These are phyloP conservation scores for Yarrowia keelungensis DNA, from an alignment of 805 yeast genomes.

Conservation along the genomic window DNA sequence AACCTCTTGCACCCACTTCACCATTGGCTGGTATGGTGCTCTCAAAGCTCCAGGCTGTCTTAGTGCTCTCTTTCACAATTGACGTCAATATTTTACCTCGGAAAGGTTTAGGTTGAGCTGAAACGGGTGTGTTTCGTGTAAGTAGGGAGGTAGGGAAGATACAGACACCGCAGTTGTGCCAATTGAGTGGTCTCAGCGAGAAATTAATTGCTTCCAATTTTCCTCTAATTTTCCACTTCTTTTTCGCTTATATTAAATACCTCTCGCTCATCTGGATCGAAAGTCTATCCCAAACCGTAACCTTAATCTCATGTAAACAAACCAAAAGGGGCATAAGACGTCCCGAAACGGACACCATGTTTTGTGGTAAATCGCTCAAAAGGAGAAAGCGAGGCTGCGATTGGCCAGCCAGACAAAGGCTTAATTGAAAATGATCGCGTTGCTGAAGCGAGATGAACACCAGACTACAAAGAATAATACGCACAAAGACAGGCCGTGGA, in stretches of 20 bases:
- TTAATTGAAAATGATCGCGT: slow-evolving; percentile 2
- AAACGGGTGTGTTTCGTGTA: slow-evolving; percentile 4
- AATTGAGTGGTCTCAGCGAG: neutral
- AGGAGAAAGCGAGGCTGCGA: neutral
- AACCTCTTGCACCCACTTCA: no score
- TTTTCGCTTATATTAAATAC: neutral
- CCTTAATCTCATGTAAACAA: slow-evolving; percentile 1
- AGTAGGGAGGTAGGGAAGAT: no score
- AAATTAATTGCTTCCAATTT: no score
- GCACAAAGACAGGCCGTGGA: neutral
- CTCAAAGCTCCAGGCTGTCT: neutral
- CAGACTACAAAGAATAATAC: neutral
- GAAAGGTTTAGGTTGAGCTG: neutral
- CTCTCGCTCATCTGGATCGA: neutral
- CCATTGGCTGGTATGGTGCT: no score
- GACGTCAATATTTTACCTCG: neutral
- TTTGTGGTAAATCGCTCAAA: slow-evolving; percentile 11
- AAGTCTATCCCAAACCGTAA: neutral
- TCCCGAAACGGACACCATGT: slow-evolving; percentile 4
- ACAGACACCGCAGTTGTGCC: neutral
- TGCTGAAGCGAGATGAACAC: slow-evolving; percentile 1
- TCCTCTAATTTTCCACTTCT: neutral
- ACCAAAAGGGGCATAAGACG: slow-evolving; percentile 12
- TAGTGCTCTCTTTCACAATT: neutral
- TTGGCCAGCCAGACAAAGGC: neutral